Conservation (phyloP, 2,329 filamentous ascomycete genomes). For the Talaromyces sp. region DNA sequence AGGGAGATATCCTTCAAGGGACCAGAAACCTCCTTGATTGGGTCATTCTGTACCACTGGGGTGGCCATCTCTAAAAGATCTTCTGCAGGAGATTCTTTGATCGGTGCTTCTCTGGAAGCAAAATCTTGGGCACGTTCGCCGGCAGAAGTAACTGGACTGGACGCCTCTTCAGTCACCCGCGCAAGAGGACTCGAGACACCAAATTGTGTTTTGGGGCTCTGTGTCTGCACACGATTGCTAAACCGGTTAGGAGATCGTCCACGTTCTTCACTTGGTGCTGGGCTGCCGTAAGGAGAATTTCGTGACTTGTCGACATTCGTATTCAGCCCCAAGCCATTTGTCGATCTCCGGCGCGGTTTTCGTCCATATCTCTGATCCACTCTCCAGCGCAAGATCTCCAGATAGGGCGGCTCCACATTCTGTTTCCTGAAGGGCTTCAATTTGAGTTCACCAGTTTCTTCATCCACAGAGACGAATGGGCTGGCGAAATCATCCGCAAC, state of each 20-base stretch:
- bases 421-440: conserved; percentile 84
- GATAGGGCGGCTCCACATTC: conserved; percentile 85
- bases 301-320: conserved; percentile 47
- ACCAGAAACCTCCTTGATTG: neutral
- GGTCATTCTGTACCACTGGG: conserved; percentile 27
- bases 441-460: conserved; percentile 87
- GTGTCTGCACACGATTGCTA: conserved; percentile 39
- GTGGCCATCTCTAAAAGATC: conserved; percentile 42
- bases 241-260: conserved; percentile 49
- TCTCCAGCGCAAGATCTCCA: conserved; percentile 93
- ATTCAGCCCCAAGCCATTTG: conserved; percentile 52
- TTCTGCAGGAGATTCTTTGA: conserved; percentile 31
- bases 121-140: conserved; percentile 33
- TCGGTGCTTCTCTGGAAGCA: conserved; percentile 26
- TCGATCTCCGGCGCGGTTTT: conserved; percentile 49
- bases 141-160: conserved; percentile 33
- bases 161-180: conserved; percentile 45
- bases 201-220: conserved; percentile 44
- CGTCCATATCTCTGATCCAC: conserved; percentile 90
- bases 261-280: conserved; percentile 44
- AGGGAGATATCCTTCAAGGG: conserved; percentile 28
- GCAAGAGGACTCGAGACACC: conserved; percentile 46
- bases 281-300: conserved; percentile 53
- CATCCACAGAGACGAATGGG: conserved; percentile 87
- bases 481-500: conserved; percentile 88